Evolutionary conservation across 2,329 filamentous ascomycete species (phyloP).

Genomic region (Cordyceps cateniannulata): DNA sequence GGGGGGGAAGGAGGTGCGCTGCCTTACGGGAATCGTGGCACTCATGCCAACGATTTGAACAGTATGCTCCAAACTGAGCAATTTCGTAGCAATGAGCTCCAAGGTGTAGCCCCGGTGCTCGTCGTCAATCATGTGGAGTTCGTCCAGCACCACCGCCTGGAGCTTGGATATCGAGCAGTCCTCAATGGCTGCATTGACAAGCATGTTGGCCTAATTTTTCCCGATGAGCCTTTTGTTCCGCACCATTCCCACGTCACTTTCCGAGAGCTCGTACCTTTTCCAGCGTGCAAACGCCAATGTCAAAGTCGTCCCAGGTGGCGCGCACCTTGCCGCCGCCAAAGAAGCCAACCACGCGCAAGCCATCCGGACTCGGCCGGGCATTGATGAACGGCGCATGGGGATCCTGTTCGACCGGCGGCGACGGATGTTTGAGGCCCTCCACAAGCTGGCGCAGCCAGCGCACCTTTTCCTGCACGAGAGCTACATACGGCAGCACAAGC

Average conservation of each 20-base stretch:
- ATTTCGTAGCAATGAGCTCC: constrained; percentile 67
- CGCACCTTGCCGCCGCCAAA: constrained; percentile 67
- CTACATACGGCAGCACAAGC: constrained; percentile 69
- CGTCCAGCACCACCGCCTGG: constrained; percentile 64
- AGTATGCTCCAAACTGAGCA: constrained; percentile 59
- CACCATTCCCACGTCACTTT: too few relatives aligned
- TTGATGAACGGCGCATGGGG: constrained; percentile 45
- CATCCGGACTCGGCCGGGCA: constrained; percentile 48
- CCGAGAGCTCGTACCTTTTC: constrained; percentile 50
- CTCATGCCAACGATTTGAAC: constrained; percentile 76
- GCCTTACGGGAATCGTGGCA: constrained; percentile 61
- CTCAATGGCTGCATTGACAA: constrained; percentile 68
- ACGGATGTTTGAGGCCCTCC: constrained; percentile 44
- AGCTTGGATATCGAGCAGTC: constrained; percentile 60
- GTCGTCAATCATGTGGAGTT: constrained; percentile 78
- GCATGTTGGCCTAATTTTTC: constrained; percentile 60
- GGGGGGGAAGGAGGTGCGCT: background rate
- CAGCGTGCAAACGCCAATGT: constrained; percentile 72
- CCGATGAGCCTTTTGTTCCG: background rate
- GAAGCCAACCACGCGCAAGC: constrained; percentile 62
- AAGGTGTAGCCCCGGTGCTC: constrained; percentile 68
- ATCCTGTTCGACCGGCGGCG: constrained; percentile 29
- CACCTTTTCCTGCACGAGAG: constrained; percentile 73
- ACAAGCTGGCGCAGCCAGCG: constrained; percentile 65
- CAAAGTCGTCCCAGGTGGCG: constrained; percentile 65